These are phyloP conservation scores for Plenodomus tracheiphilus DNA, from an alignment of 2,329 filamentous ascomycete genomes.

Conservation along the genomic window DNA sequence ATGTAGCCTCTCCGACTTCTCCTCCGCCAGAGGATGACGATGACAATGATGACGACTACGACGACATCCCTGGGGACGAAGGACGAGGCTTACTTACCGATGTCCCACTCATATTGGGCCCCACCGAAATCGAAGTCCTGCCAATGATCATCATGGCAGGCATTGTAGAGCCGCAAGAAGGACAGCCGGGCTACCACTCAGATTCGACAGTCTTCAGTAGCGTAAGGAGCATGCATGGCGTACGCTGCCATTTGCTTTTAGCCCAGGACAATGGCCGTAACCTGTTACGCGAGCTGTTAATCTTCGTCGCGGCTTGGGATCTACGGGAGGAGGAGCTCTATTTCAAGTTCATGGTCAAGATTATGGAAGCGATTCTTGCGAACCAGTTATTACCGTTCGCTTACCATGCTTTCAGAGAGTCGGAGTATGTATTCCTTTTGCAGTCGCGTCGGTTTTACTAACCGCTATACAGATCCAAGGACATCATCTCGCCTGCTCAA, in stretches of 20 bases:
- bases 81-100: slow-evolving; percentile 86
- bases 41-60: slow-evolving; percentile 72
- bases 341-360: slow-evolving; percentile 95
- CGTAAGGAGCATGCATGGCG: slow-evolving; percentile 80
- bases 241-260: slow-evolving; percentile 84
- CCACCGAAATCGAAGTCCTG: slow-evolving; percentile 91
- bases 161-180: slow-evolving; percentile 80
- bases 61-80: slow-evolving; percentile 69
- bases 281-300: slow-evolving; percentile 83
- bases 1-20: slow-evolving; percentile 46
- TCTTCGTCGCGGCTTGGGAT: slow-evolving; percentile 97
- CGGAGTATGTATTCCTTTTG: slow-evolving; percentile 34
- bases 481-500: slow-evolving; percentile 94
- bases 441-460: slow-evolving; percentile 2
- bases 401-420: slow-evolving; percentile 85
- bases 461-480: slow-evolving; percentile 64
- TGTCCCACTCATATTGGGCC: slow-evolving; percentile 90
- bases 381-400: slow-evolving; percentile 89
- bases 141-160: slow-evolving; percentile 98
- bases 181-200: slow-evolving; percentile 58
- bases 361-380: slow-evolving; percentile 88
- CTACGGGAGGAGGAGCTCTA: slow-evolving; percentile 91
- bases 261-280: slow-evolving; percentile 90
- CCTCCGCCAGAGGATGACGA: slow-evolving; percentile 63
- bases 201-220: slow-evolving; percentile 58